Conservation (phyloP, 2,329 filamentous ascomycete genomes). For the Aspergillus udagawae region DNA sequence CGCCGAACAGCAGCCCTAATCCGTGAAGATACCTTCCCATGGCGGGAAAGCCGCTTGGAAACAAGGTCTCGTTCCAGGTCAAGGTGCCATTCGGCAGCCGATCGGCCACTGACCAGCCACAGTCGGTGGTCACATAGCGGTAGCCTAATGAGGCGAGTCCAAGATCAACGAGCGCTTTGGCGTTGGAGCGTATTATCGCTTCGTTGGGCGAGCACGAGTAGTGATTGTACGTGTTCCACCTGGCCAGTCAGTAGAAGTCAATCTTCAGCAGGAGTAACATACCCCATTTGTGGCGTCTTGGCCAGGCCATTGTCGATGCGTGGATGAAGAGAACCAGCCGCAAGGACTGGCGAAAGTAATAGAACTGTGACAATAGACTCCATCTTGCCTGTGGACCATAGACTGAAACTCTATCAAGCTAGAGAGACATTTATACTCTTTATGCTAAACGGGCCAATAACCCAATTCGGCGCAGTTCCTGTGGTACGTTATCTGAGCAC, state of each 20-base stretch:
- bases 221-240: conserved; percentile 60
- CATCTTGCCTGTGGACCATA: background rate
- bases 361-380: background rate
- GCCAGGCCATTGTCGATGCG: conserved; percentile 22
- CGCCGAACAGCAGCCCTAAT: conserved; percentile 42
- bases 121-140: conserved; percentile 54
- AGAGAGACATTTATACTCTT: background rate
- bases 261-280: background rate
- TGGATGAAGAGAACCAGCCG: conserved; percentile 1
- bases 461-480: background rate
- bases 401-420: background rate
- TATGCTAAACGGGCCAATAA: background rate
- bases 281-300: conserved; percentile 29
- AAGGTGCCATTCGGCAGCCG: conserved; percentile 37
- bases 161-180: conserved; percentile 50
- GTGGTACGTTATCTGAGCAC: background rate
- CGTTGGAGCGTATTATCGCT: conserved; percentile 48
- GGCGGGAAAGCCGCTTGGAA: conserved; percentile 41
- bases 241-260: conserved; percentile 1
- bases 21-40: conserved; percentile 39
- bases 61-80: conserved; percentile 40
- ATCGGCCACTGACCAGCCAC: conserved; percentile 50
- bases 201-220: conserved; percentile 51
- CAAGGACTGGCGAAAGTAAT: background rate
- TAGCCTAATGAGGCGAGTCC: conserved; percentile 54